Evolutionary conservation across 1,284 basidiomycete species (phyloP).

Genomic region (Paramarasmius palmivorus): DNA sequence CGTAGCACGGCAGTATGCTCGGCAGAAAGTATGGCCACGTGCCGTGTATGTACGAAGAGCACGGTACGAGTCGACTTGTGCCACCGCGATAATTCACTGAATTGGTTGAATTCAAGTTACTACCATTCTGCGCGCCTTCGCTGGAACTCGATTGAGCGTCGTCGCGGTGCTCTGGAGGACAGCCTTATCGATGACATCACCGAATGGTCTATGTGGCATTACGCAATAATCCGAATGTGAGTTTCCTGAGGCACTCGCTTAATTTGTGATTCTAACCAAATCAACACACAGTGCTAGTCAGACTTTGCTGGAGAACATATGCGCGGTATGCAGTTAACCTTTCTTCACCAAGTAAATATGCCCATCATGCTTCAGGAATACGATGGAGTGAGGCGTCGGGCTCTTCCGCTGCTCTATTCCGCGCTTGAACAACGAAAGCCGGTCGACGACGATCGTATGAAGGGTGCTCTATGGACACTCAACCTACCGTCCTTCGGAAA

Average conservation of each 20-base stretch:
- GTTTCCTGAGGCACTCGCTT: background rate
- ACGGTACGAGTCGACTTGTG: slow-evolving; percentile 39
- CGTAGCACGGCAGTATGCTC: slow-evolving; percentile 64
- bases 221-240: slow-evolving; percentile 63
- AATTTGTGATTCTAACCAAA: no score
- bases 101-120: slow-evolving; percentile 36
- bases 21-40: slow-evolving; percentile 72
- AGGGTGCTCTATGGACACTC: slow-evolving; percentile 88
- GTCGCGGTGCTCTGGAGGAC: slow-evolving; percentile 73
- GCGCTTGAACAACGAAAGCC: slow-evolving; percentile 62
- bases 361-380: slow-evolving; percentile 49
- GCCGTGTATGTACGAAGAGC: slow-evolving; percentile 66
- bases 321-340: slow-evolving; percentile 38
- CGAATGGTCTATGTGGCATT: slow-evolving; percentile 86
- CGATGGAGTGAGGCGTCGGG: slow-evolving; percentile 73
- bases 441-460: slow-evolving; percentile 86
- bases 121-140: slow-evolving; percentile 68
- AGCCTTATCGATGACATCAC: slow-evolving; percentile 78
- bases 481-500: slow-evolving; percentile 67
- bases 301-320: slow-evolving; percentile 57
- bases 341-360: background rate
- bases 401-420: slow-evolving; percentile 67
- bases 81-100: background rate
- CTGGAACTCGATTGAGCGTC: slow-evolving; percentile 75
- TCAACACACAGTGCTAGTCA: slow-evolving; percentile 52